Base-by-base conservation (phyloP, 306 rosid genomes). In the Hylodesmum podocarpum region DNA sequence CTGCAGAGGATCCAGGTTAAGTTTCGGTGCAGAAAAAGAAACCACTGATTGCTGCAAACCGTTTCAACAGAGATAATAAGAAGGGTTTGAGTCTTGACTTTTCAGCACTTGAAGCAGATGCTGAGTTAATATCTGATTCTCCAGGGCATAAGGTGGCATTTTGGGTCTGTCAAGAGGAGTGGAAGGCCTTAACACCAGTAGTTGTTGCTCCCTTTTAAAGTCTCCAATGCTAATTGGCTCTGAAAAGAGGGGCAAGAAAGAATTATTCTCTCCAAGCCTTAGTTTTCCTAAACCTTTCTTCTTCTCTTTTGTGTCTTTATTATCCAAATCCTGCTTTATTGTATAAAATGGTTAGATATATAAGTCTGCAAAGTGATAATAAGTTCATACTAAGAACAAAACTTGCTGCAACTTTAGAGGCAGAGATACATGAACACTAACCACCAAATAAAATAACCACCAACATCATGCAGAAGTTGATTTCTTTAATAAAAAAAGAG, bases 61-160 rank as follows among this genome's bases (percentile, higher is more conserved):
- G 91, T 85, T 91, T 86, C 46, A 88, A 86, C 18, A 81, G 91
- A 64, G 97, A 94, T 81, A 94, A 91, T 22, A 88, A 88, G 78
- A 94, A 94, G 78, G 97, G 98, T 6, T 94, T n/a, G 90, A 92
- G 73, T 94, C n/a, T n/a, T n/a, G n/a, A n/a, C n/a, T n/a, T n/a
- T n/a, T n/a, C n/a, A n/a, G n/a, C n/a, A 94, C 79, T 76, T 91
- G 43, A 88, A 84, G 67, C 87, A n/a, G n/a, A 85, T 41, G 82
- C 92, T 46, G 83, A 80, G 5, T 62, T 94, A 72, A 79, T 92
- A 27, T 75, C 91, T 25, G 91, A 94, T 73, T 94, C 97, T 85
- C 88, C 87, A 0, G 91, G 33, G 66, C 86, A 84, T 80, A 72
- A 27, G 96, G 88, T 4, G 91, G 87, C 2, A 94, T 84, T 85